Percentiles rank a stretch among this genome's conserved stretches.
Conservation (phyloP, 1,139 yeast species). For the Suhomyces guaymorum region DNA sequence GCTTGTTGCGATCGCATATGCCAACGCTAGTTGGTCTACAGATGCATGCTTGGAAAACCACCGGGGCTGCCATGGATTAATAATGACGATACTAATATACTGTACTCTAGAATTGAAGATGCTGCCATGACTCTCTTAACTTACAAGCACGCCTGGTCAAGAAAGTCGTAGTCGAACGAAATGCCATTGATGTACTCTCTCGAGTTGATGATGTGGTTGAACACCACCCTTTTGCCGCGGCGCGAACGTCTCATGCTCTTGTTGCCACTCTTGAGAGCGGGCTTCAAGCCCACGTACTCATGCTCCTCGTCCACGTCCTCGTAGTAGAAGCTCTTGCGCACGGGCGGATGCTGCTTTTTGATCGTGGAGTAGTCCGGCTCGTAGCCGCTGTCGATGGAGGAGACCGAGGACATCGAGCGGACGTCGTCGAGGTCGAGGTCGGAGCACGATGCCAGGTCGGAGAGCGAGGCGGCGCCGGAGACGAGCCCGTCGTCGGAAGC, state of each 20-base stretch:
- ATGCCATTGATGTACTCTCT: conserved; percentile 47
- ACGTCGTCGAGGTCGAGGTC: conserved; percentile 12
- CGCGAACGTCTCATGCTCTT: conserved; percentile 1
- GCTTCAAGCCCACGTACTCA: conserved; percentile 12
- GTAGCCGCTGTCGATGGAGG: conserved; percentile 20
- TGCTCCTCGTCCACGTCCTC: conserved; percentile 8
- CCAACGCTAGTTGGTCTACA: too few relatives aligned
- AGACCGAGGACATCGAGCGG: conserved; percentile 14
- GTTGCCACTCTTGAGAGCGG: conserved; percentile 9
- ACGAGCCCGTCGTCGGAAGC: conserved; percentile 9
- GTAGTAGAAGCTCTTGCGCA: conserved; percentile 8
- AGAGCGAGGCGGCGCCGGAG: conserved; percentile 9
- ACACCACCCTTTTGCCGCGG: conserved; percentile 33
- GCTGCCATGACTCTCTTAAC: too few relatives aligned
- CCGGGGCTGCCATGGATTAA: conserved; percentile 5
- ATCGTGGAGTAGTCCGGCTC: conserved; percentile 14
- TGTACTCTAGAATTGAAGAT: conserved; percentile 13
- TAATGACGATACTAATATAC: too few relatives aligned
- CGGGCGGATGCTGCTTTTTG: conserved; percentile 5
- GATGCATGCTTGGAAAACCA: too few relatives aligned
- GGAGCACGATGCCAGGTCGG: conserved; percentile 9
- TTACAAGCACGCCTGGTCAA: conserved; percentile 35
- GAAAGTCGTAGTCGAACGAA: conserved; percentile 44
- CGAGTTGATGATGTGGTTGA: conserved; percentile 43
- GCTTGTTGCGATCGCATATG: too few relatives aligned